Base-by-base conservation (phyloP, 2,329 filamentous ascomycete species). In the Berkeleyomyces rouxiae region DNA sequence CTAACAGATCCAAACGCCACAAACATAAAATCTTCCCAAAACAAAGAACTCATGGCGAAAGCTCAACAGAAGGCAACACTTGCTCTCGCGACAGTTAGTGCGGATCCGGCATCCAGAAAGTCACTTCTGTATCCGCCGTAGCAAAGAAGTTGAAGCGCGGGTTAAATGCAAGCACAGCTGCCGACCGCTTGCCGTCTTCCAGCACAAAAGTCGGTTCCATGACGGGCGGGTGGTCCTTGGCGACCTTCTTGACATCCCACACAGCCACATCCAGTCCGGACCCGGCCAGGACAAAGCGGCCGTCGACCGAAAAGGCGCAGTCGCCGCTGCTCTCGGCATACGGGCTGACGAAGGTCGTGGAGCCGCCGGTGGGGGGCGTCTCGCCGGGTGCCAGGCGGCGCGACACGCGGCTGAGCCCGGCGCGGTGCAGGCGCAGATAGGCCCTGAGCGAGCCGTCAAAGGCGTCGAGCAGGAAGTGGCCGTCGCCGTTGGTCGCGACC, bases 401-500 rank as follows among this genome's bases (percentile, higher is more conserved):
- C 3, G 79, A 77, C 2, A 79, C 71, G 7, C 82, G 75, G 11
- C 75, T 74, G 2, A 79, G 77, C 6, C 79, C 77, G 64, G 75
- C 83, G 72, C 73, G 78, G 66, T 73, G 82, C 72, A 76, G 83
- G 70, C 69, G 82, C 63, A 91, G 78, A 71, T 87, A 90, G 7
- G 88, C 85, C 69, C 86, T 88, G 31, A 97, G 73, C 5, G 79
- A 80, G 46, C 92, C 93, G 49, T 89, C 84, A 71, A 96, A 97
- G 1, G 92, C 88, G 71, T 99, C 93, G n/a, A 99, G 77, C 2
- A 99, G 76, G 70, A 93, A 95, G 72, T 99, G 93, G 0, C 90
- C 90, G 60, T 80, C 80, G 5, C 88, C 89, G 58, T 86, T 88
- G 1, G 92, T 97, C 11, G 88, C 88, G 16, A 99, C 73, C 4